These are phyloP conservation scores for Fusarium fujikuroi DNA, from an alignment of 2,329 filamentous ascomycete genomes.

Conservation along the genomic window DNA sequence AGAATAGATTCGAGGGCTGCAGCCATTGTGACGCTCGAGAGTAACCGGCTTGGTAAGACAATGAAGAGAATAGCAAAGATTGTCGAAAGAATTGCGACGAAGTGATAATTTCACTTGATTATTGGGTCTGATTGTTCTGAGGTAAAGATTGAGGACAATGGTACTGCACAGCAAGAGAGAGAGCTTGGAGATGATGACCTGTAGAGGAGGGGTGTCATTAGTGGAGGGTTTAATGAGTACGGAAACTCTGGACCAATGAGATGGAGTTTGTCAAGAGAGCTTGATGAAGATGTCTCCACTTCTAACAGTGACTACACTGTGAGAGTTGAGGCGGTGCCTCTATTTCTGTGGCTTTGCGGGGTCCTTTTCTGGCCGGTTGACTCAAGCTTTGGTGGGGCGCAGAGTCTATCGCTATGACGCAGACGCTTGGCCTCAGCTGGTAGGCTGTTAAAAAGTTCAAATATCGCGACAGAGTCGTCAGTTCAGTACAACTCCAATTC, in stretches of 20 bases:
- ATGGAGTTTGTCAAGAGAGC: neutral
- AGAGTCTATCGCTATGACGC: constrained; percentile 25
- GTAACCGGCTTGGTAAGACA: neutral
- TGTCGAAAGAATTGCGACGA: neutral
- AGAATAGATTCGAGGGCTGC: neutral
- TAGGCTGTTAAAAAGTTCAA: constrained; percentile 22
- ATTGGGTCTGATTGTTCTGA: neutral
- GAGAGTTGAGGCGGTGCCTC: neutral
- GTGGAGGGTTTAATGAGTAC: neutral
- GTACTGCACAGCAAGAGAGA: neutral
- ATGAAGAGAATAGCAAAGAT: neutral
- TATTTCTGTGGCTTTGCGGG: constrained; percentile 3
- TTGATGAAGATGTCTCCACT: neutral
- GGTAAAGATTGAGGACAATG: neutral
- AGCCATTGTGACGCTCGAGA: neutral
- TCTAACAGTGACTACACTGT: neutral
- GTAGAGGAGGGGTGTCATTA: constrained; percentile 1
- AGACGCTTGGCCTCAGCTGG: constrained; percentile 15
- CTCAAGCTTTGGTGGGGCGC: constrained; percentile 26
- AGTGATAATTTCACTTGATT: neutral
- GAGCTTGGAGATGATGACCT: neutral
- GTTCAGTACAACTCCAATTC: neutral
- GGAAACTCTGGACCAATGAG: neutral
- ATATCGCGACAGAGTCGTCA: constrained; percentile 18
- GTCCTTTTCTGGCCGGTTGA: constrained; percentile 33